Conservation (phyloP, 1,284 basidiomycete genomes). For the Cutaneotrichosporon sp. region DNA sequence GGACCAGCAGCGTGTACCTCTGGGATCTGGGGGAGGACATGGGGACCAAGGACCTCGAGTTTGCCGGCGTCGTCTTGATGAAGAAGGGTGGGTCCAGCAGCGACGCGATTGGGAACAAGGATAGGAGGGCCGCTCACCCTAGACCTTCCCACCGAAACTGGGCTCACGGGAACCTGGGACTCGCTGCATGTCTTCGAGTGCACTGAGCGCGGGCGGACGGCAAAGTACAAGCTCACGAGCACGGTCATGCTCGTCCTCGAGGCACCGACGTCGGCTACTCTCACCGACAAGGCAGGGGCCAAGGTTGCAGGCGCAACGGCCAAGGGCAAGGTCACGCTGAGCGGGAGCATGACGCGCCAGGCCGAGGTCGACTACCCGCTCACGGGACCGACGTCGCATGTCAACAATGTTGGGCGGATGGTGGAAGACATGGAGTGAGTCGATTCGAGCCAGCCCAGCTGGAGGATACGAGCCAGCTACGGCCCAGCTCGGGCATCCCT, state of each 20-base stretch:
- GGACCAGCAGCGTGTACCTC: conserved; percentile 94
- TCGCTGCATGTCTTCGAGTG: conserved; percentile 98
- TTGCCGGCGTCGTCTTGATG: conserved; percentile 93
- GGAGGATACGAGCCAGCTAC: too few relatives aligned
- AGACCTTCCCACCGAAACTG: conserved; percentile 24
- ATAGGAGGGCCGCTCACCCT: conserved; percentile 7
- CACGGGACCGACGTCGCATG: conserved; percentile 73
- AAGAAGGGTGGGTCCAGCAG: conserved; percentile 75
- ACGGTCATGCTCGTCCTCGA: conserved; percentile 96
- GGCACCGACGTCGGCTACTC: conserved; percentile 57
- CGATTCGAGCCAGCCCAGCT: background rate
- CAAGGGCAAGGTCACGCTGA: conserved; percentile 76
- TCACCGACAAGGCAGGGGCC: conserved; percentile 46
- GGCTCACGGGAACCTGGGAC: conserved; percentile 70
- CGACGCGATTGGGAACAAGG: background rate
- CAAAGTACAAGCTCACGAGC: conserved; percentile 95
- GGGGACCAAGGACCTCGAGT: conserved; percentile 54
- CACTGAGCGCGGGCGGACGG: conserved; percentile 79
- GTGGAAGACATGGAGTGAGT: conserved; percentile 91
- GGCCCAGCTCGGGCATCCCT: too few relatives aligned
- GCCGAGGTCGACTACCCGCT: conserved; percentile 82
- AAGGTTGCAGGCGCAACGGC: conserved; percentile 42
- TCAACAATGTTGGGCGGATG: conserved; percentile 88
- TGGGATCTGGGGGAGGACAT: conserved; percentile 93
- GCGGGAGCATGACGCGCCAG: conserved; percentile 96